A percentile compares a stretch with the other conserved stretches of the same genome.
These are phyloP conservation scores for Fraxinus americana DNA, from an alignment of 257 asterid genomes.

Conservation along the genomic window DNA sequence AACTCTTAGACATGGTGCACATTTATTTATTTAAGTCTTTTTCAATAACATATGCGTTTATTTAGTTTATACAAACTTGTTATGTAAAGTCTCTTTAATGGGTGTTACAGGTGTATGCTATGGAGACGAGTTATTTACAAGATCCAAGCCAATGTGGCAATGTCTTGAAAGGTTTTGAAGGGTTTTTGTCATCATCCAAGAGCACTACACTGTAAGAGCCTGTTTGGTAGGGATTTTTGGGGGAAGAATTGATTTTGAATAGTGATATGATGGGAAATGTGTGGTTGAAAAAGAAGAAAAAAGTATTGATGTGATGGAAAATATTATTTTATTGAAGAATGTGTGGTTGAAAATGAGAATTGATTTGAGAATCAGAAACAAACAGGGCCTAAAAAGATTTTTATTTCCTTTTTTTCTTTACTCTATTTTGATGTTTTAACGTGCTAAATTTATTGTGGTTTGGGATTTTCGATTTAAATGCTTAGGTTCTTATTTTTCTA, in stretches of 20 bases:
- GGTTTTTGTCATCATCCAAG: constrained; percentile 92
- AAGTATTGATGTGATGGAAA: no score
- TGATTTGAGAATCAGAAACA: no score
- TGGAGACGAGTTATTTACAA: constrained; percentile 96
- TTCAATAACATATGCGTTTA: neutral
- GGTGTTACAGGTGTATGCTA: constrained; percentile 71
- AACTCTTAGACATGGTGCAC: no score
- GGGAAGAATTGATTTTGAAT: no score
- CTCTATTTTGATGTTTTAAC: neutral
- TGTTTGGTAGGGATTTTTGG: no score
- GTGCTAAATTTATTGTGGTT: neutral
- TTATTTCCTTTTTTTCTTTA: neutral
- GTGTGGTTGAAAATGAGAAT: no score
- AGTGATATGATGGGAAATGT: no score
- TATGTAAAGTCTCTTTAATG: constrained; percentile 9
- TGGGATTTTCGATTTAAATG: neutral
- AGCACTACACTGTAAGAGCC: constrained; percentile 94
- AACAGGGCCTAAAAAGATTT: constrained; percentile 38
- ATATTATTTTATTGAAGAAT: no score
- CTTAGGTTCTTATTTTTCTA: neutral
- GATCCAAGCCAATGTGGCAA: constrained; percentile 99
- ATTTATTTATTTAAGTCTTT: constrained; percentile 5
- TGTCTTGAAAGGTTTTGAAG: constrained; percentile 99
- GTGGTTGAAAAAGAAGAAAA: no score
- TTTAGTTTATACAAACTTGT: neutral